Evolutionary conservation across 164 flowering plant genomes (phyloP).

Genomic region (Vitis riparia): DNA sequence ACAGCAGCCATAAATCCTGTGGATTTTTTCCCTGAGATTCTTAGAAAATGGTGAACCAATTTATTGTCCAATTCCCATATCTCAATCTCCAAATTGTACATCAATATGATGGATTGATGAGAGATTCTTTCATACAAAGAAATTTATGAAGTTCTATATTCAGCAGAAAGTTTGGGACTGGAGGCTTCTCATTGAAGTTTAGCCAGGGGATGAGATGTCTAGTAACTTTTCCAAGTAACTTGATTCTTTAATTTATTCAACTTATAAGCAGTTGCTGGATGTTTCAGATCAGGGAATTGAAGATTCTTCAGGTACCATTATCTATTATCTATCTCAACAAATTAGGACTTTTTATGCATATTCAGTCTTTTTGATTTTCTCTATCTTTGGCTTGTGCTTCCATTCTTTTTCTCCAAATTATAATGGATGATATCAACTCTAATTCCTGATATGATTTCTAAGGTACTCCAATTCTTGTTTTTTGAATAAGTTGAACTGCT

Average conservation of each 20-base stretch:
- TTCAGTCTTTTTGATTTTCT: neutral
- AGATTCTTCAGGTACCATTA: constrained; percentile 17
- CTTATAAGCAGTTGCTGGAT: neutral
- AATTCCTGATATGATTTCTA: no score
- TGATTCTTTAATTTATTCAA: constrained; percentile 3
- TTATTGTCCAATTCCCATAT: neutral
- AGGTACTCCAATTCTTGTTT: no score
- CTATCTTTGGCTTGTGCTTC: no score
- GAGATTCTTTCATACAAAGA: neutral
- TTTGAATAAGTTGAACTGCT: no score
- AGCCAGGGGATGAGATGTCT: constrained; percentile 1
- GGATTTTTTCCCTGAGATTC: neutral
- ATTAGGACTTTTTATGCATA: neutral
- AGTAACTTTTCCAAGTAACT: neutral
- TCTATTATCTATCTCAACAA: neutral
- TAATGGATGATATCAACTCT: no score
- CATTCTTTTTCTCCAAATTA: no score
- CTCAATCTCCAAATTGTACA: constrained; percentile 7
- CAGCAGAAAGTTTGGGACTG: constrained; percentile 2
- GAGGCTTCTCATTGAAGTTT: constrained; percentile 1
- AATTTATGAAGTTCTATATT: constrained; percentile 1
- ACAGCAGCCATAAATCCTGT: neutral
- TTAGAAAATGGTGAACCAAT: constrained; percentile 2
- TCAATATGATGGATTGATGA: neutral
- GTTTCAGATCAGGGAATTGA: constrained; percentile 10